A percentile compares a stretch with the other conserved stretches of the same genome.
Conservation (phyloP, 805 yeast species). For the Ascoidea tarda region DNA sequence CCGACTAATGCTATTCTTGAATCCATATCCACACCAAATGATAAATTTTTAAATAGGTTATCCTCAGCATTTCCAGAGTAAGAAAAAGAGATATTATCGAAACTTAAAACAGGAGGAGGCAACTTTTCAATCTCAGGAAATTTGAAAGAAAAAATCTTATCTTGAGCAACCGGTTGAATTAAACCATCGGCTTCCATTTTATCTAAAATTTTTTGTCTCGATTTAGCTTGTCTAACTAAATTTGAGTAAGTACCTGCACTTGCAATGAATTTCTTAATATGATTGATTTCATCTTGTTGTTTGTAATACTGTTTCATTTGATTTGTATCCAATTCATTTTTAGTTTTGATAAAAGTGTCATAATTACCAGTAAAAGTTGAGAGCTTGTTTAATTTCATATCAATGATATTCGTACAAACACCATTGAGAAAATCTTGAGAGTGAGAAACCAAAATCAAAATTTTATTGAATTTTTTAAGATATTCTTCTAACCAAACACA, state of each 20-base stretch:
- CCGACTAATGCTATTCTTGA: constrained; percentile 96
- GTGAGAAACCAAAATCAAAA: constrained; percentile 88
- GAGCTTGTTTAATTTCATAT: constrained; percentile 78
- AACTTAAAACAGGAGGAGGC: constrained; percentile 97
- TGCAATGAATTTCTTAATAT: constrained; percentile 97
- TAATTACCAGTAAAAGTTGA: constrained; percentile 92
- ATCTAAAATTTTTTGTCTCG: constrained; percentile 97
- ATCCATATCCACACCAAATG: constrained; percentile 99
- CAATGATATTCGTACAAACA: constrained; percentile 96
- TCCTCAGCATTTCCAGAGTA: constrained; percentile 76
- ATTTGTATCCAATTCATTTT: constrained; percentile 86
- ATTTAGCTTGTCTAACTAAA: constrained; percentile 96
- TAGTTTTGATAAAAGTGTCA: constrained; percentile 91
- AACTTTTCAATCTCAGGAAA: constrained; percentile 87
- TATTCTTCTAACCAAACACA: constrained; percentile 99
- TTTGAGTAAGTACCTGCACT: constrained; percentile 99
- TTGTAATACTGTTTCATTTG: constrained; percentile 95
- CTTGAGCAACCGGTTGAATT: constrained; percentile 83
- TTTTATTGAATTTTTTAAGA: constrained; percentile 86
- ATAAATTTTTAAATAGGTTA: constrained; percentile 78
- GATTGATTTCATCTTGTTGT: constrained; percentile 98
- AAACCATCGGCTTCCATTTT: constrained; percentile 99
- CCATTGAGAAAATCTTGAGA: constrained; percentile 99
- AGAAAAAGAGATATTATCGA: constrained; percentile 87
- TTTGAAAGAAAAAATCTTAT: constrained; percentile 85